Evolutionary conservation across 1,284 basidiomycete genomes (phyloP).

Genomic region (Gymnopus androsaceus): DNA sequence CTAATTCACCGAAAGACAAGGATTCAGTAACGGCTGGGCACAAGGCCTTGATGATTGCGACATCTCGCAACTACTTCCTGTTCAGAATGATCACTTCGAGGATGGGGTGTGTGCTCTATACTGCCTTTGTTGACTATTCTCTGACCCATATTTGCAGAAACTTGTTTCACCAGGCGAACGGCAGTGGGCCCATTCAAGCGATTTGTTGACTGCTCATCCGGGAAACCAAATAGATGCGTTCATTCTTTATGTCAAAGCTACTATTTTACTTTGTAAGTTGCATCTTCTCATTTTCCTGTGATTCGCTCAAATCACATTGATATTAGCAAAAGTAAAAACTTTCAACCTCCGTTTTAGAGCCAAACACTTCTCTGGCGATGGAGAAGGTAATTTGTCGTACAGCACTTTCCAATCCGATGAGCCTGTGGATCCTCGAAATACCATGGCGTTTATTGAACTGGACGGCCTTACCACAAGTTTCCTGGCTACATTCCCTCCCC

Average conservation of each 20-base stretch:
- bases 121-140: constrained; percentile 12
- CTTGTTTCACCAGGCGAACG: constrained; percentile 56
- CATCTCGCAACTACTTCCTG: constrained; percentile 68
- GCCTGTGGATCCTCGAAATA: constrained; percentile 55
- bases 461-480: constrained; percentile 61
- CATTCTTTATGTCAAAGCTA: constrained; percentile 72
- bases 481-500: constrained; percentile 57
- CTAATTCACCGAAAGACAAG: no score
- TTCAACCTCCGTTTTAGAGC: constrained; percentile 71
- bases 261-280: constrained; percentile 57
- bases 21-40: constrained; percentile 70
- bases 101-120: constrained; percentile 47
- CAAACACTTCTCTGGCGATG: constrained; percentile 58
- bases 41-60: constrained; percentile 71
- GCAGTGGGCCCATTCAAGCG: constrained; percentile 67
- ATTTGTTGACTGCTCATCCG: constrained; percentile 59
- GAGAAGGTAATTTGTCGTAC: neutral
- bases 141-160: constrained; percentile 37
- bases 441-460: constrained; percentile 65
- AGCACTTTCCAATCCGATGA: constrained; percentile 25
- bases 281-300: neutral
- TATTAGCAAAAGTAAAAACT: constrained; percentile 59
- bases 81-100: constrained; percentile 60
- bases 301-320: neutral
- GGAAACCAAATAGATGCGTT: constrained; percentile 71